Base-by-base conservation (phyloP, 495 filamentous ascomycete species). In the Xylaria scruposa region DNA sequence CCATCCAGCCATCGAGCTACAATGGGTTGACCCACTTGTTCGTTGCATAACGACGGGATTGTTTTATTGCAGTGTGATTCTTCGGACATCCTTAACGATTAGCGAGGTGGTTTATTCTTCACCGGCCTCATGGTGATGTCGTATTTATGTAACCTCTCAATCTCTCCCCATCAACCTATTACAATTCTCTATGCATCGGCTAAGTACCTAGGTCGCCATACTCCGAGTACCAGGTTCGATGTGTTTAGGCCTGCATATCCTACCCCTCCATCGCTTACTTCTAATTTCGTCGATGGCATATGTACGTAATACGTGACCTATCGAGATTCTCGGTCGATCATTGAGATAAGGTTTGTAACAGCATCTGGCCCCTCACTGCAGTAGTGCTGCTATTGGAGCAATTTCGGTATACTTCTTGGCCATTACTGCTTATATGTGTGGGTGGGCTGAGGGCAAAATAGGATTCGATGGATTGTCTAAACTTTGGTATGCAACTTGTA, bases 291-390 rank as follows among this genome's bases (percentile, higher is more conserved):
- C 24, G 12, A 8, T 31, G 26, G 53, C 53, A 38, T 60, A 47
- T 47, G 26, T 17, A 49, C 29, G 36, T 51, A 58, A 40, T 29
- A 62, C 29, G 29, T 42, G 31, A 69, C 31, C 24, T 61, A 38
- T 49, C 42, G 24, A 61, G 68, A 70, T 60, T 38, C 40, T 69
- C 40, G 67, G 49, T 69, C 67, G 67, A 69, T 69, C 36, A 69
- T 69, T 24, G 2, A 68, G 67, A 62, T 70, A 68, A 62, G 13
- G 42, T 42, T 51, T 62, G 58, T 42, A 21, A 62, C 40, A 51
- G 21, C 12, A 68, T 21, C 21, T n/a, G 3, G 19, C 40, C 53
- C 53, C 44, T 69, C 38, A 36, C 51, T 31, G 42, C 13, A n/a
- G 13, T 10, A 3, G 51, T 21, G 7, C 36, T 46, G 21, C 42